Evolutionary conservation across 495 filamentous ascomycete species (phyloP).

Genomic region (Beverwykella pulmonaria): DNA sequence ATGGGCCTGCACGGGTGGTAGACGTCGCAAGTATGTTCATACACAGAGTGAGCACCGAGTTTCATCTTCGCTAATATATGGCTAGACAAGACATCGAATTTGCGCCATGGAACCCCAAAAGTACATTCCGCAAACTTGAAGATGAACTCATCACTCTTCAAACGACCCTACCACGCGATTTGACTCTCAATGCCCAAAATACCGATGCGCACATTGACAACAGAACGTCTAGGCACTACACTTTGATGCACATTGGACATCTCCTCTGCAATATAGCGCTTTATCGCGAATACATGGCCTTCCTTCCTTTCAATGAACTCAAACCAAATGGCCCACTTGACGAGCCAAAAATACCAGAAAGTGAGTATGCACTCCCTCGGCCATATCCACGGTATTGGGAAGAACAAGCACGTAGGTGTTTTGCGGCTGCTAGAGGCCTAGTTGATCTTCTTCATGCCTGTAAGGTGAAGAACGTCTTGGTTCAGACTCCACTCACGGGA

Average conservation of each 20-base stretch:
- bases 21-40: constrained; percentile 51
- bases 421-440: constrained; percentile 71
- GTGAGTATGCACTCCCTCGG: constrained; percentile 51
- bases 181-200: constrained; percentile 72
- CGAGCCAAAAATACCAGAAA: constrained; percentile 63
- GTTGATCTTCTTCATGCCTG: constrained; percentile 76
- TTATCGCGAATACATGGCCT: constrained; percentile 80
- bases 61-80: not conserved
- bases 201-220: constrained; percentile 80
- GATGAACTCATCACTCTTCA: constrained; percentile 66
- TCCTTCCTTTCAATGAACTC: constrained; percentile 71
- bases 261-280: constrained; percentile 77
- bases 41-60: not conserved
- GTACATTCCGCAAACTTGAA: constrained; percentile 58
- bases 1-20: constrained; percentile 73
- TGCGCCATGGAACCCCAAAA: constrained; percentile 43
- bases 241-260: constrained; percentile 76
- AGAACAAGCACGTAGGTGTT: constrained; percentile 71
- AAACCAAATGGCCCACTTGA: constrained; percentile 75
- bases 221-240: constrained; percentile 72
- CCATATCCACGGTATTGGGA: constrained; percentile 75
- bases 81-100: constrained; percentile 44
- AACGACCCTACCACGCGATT: constrained; percentile 65
- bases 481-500: constrained; percentile 78
- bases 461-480: constrained; percentile 67